Conservation (phyloP, 2,329 filamentous ascomycete species). For the Aschersonia sp. region DNA sequence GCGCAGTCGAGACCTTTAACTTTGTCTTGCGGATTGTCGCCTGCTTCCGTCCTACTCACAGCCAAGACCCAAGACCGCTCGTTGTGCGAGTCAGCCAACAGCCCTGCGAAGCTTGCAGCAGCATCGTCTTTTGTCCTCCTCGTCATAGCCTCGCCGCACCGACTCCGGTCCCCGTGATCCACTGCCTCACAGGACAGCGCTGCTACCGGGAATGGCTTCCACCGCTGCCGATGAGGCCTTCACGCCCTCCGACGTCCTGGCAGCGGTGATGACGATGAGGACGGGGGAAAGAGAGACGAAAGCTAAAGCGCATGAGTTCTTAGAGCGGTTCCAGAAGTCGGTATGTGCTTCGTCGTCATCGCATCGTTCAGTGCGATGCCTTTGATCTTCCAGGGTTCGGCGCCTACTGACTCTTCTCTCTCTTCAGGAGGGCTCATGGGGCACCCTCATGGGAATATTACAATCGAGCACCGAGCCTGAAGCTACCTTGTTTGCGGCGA, state of each 20-base stretch:
- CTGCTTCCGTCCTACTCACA: too few relatives aligned
- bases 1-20: too few relatives aligned
- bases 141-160: not conserved
- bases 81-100: too few relatives aligned
- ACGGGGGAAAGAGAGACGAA: slow-evolving; percentile 71
- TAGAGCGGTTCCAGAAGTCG: slow-evolving; percentile 96
- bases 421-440: slow-evolving; percentile 77
- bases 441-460: slow-evolving; percentile 70
- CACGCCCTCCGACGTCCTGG: slow-evolving; percentile 60
- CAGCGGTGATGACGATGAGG: slow-evolving; percentile 84
- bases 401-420: not conserved
- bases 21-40: too few relatives aligned
- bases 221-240: slow-evolving; percentile 56
- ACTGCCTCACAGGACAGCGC: not conserved
- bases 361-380: too few relatives aligned
- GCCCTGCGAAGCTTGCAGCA: too few relatives aligned
- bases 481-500: slow-evolving; percentile 88
- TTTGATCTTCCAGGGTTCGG: too few relatives aligned
- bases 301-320: slow-evolving; percentile 76
- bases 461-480: slow-evolving; percentile 70
- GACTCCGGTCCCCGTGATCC: not conserved
- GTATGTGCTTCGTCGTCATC: slow-evolving; percentile 29
- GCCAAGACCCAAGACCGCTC: too few relatives aligned
- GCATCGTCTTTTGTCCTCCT: not conserved
- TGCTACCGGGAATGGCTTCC: slow-evolving; percentile 43